phyloP scores from a whole-genome alignment of 306 rosid genomes.

The Casuarina equisetifolia region DNA sequence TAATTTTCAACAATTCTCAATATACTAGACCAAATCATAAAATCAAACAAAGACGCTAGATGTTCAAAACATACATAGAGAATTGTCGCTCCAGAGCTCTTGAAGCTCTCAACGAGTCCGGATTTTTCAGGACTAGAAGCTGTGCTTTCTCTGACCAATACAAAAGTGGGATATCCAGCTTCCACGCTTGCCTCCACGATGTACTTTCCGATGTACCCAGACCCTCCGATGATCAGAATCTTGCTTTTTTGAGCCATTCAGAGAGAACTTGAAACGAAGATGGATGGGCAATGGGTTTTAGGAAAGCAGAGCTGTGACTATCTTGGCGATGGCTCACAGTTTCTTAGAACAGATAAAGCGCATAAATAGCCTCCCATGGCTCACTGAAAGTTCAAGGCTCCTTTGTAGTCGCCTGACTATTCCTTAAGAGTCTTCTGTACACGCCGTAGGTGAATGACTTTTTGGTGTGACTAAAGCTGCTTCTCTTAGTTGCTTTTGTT shows the following conservation, averaged over 20 bases:
- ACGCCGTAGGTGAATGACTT: too few species aligned
- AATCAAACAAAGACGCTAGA: not conserved
- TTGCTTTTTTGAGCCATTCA: constrained; percentile 37
- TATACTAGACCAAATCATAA: not conserved
- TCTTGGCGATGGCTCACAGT: too few species aligned
- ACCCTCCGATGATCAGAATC: constrained; percentile 40
- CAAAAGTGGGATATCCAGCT: constrained; percentile 43
- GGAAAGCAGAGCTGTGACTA: not conserved
- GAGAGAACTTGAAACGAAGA: not conserved
- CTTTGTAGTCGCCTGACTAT: too few species aligned
- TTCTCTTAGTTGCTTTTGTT: too few species aligned
- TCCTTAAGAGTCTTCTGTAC: too few species aligned
- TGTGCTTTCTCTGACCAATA: constrained; percentile 33
- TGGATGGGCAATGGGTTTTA: not conserved
- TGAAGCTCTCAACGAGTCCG: constrained; percentile 32
- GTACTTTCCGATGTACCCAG: constrained; percentile 39
- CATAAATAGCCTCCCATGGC: too few species aligned
- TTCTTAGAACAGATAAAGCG: too few species aligned
- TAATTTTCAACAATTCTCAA: not conserved
- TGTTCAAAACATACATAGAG: constrained; percentile 12
- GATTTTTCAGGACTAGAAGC: constrained; percentile 37
- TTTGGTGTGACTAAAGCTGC: too few species aligned
- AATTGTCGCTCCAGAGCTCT: constrained; percentile 30
- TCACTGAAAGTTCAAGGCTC: too few species aligned
- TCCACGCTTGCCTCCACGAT: constrained; percentile 39